These are phyloP conservation scores for Collybiopsis luxurians DNA, from an alignment of 768 basidiomycete genomes.

Conservation along the genomic window DNA sequence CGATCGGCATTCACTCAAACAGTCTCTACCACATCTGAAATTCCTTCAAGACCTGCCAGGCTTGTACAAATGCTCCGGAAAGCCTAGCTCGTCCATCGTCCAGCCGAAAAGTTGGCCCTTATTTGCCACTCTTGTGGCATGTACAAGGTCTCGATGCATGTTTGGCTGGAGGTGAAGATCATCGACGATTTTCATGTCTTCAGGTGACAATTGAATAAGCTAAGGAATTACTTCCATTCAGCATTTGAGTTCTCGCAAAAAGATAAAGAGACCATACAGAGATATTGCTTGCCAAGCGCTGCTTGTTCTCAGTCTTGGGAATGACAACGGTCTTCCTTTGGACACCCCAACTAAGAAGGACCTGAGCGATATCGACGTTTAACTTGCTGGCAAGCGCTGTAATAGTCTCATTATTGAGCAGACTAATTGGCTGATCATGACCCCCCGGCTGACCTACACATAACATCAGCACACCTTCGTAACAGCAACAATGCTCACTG, in stretches of 20 bases:
- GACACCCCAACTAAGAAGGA: constrained; percentile 64
- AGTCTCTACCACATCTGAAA: too few relatives aligned
- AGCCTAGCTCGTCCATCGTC: constrained; percentile 42
- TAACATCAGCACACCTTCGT: too few relatives aligned
- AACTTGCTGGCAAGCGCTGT: constrained; percentile 30
- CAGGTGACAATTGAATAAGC: constrained; percentile 30
- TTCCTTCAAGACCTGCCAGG: too few relatives aligned
- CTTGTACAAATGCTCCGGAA: neutral
- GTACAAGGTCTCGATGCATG: constrained; percentile 36
- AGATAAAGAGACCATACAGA: constrained; percentile 22
- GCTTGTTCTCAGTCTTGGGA: constrained; percentile 54
- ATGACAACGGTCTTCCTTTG: constrained; percentile 59
- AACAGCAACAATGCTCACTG: too few relatives aligned
- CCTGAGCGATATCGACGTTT: constrained; percentile 41
- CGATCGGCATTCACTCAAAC: too few relatives aligned
- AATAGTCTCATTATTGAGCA: constrained; percentile 31
- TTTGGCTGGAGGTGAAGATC: constrained; percentile 37
- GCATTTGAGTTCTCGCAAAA: neutral
- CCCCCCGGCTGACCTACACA: neutral
- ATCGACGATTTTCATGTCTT: constrained; percentile 40
- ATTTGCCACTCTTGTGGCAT: constrained; percentile 9
- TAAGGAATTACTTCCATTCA: constrained; percentile 20
- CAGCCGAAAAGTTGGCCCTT: constrained; percentile 39
- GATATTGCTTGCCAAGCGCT: constrained; percentile 49
- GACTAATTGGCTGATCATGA: constrained; percentile 19